Evolutionary conservation across 2,329 filamentous ascomycete species (phyloP).

Genomic region (Piedraia hortae): DNA sequence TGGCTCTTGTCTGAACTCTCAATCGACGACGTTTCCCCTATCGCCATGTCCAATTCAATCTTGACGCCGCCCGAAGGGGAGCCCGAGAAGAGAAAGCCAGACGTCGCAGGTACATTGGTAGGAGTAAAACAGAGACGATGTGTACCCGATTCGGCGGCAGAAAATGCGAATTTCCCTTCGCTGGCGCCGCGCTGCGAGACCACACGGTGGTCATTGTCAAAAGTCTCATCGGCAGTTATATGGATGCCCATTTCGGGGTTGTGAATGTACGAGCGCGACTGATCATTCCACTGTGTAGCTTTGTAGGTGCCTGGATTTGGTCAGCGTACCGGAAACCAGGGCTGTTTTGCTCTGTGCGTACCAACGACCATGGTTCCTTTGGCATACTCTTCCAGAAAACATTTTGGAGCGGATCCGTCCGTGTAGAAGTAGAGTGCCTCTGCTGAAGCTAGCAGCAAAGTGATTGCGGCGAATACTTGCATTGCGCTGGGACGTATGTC

Average conservation of each 20-base stretch:
- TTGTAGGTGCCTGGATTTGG: slow-evolving; percentile 41
- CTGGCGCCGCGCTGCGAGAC: slow-evolving; percentile 56
- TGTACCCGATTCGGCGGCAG: slow-evolving; percentile 75
- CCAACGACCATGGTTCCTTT: slow-evolving; percentile 91
- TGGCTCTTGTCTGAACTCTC: slow-evolving; percentile 84
- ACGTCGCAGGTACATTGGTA: slow-evolving; percentile 38
- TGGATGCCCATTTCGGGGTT: slow-evolving; percentile 49
- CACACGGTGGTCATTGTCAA: slow-evolving; percentile 93
- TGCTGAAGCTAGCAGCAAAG: slow-evolving; percentile 26
- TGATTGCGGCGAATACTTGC: slow-evolving; percentile 6
- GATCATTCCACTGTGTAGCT: slow-evolving; percentile 58
- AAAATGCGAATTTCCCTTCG: slow-evolving; percentile 79
- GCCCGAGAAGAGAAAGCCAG: slow-evolving; percentile 42
- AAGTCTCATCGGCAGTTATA: slow-evolving; percentile 88
- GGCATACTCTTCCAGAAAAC: slow-evolving; percentile 93
- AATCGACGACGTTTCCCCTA: slow-evolving; percentile 82
- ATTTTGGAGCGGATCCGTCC: slow-evolving; percentile 62
- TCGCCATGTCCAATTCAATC: slow-evolving; percentile 66
- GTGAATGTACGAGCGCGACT: slow-evolving; percentile 37
- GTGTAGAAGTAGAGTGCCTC: slow-evolving; percentile 91
- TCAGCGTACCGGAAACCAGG: neutral
- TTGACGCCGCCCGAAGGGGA: slow-evolving; percentile 49
- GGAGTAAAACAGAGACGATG: slow-evolving; percentile 90
- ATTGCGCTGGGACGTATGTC: slow-evolving; percentile 1
- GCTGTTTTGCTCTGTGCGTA: slow-evolving; percentile 11